Evolutionary conservation across 352 stramenopile species (phyloP), one percentile per base, ranked within the genome.

Genomic region (Stramenopiles sp.): DNA sequence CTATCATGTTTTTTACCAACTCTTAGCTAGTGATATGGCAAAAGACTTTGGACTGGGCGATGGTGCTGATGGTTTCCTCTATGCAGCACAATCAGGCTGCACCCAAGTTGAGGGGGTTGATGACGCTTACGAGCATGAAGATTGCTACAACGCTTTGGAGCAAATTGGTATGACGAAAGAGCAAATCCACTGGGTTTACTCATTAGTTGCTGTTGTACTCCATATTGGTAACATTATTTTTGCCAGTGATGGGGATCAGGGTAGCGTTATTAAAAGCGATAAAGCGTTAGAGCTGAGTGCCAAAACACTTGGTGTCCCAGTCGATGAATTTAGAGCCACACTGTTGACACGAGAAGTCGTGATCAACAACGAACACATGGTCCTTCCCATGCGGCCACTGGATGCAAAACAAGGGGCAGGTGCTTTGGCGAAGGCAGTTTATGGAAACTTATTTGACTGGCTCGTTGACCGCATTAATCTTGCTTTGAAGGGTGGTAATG

Each of bases 1-100:
- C 86, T 99, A 98, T 88, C 96, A 99, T 86, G 95, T 99, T 44
- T 99, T 99, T 84, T 99, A 99, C 86, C 92, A 98, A 85, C 84
- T 99, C 22, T 94, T 94, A 83, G 89, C 90, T 0, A 93, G 91
- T 78, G 90, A 90, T 25, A 85, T 89, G n/a, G n/a, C n/a, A n/a
- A n/a, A n/a, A n/a, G n/a, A n/a, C n/a, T n/a, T n/a, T n/a, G n/a
- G n/a, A n/a, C 67, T 87, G 92, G 81, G 81, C 87, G n/a, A 75
- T 94, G 75, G 83, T 0, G 84, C 71, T 78, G 71, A 14, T 14
- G 14, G 14, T 33, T 14, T 4, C 14, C 22, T 78, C 4, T 8
- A 78, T 4, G 71, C 71, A 31, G 8, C 4, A 4, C 4, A 78
- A 78, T 4, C 4, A 4, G 71, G 8, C 4, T 4, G 71, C 8